Conservation (phyloP, 2,329 filamentous ascomycete genomes). For the Alternaria arbusti region DNA sequence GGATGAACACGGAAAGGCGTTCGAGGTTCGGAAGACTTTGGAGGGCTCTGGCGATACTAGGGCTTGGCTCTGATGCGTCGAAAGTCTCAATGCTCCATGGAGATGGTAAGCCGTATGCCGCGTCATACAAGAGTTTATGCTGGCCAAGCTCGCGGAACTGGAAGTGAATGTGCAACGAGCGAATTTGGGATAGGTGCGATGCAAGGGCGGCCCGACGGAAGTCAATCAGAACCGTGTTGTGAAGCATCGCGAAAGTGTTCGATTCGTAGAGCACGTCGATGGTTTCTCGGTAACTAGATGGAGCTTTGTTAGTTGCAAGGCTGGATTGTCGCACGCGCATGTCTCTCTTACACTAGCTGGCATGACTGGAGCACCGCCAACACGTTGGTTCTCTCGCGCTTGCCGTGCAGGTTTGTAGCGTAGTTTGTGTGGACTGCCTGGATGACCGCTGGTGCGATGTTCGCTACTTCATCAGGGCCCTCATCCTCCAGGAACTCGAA, state of each 20-base stretch:
- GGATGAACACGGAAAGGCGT: not conserved
- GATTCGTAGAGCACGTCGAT: not conserved
- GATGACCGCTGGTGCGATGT: not conserved
- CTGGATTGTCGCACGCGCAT: not conserved
- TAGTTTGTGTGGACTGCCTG: not conserved
- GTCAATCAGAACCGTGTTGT: not conserved
- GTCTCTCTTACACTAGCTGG: not conserved
- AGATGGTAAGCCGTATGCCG: not conserved
- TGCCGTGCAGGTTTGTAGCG: not conserved
- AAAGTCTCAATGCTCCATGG: not conserved
- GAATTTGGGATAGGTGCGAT: not conserved
- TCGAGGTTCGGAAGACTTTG: not conserved
- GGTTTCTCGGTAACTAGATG: not conserved
- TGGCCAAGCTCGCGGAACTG: not conserved
- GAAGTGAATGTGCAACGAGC: not conserved
- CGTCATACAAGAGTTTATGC: rapidly evolving
- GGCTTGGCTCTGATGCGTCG: not conserved
- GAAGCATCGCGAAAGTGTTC: not conserved
- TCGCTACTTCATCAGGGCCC: too few relatives aligned
- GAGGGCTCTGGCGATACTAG: not conserved
- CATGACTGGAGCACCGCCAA: not conserved
- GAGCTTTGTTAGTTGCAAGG: not conserved
- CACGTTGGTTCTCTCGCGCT: not conserved
- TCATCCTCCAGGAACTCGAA: not conserved
- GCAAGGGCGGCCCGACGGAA: not conserved